Percentiles rank a stretch among this genome's conserved stretches.
These are phyloP conservation scores for Candida pseudofarinosa DNA, from an alignment of 805 yeast species.

Conservation along the genomic window DNA sequence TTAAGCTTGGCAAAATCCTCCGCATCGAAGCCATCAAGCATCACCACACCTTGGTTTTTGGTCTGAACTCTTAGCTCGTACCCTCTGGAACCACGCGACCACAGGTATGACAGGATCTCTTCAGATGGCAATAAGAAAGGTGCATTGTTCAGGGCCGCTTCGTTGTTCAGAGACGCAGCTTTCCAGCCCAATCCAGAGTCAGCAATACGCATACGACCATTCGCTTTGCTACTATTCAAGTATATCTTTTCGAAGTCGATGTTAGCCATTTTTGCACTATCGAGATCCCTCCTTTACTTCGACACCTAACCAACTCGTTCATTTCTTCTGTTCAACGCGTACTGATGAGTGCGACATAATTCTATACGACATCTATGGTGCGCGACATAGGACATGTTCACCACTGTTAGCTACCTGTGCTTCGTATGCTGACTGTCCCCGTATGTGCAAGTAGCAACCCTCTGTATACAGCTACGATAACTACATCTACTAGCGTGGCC, in stretches of 20 bases:
- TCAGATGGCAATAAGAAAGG: conserved; percentile 90
- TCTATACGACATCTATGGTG: not conserved
- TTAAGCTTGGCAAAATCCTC: conserved; percentile 80
- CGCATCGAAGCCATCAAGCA: conserved; percentile 86
- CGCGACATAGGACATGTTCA: too few relatives aligned
- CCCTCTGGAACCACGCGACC: conserved; percentile 95
- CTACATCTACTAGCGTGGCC: too few relatives aligned
- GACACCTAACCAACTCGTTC: not conserved
- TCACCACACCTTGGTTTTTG: conserved; percentile 78
- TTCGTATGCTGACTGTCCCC: too few relatives aligned
- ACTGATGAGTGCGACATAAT: not conserved
- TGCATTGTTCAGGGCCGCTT: conserved; percentile 41
- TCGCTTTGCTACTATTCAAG: conserved; percentile 75
- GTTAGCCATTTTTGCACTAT: conserved; percentile 33
- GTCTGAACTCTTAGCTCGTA: conserved; percentile 88
- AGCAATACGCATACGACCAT: conserved; percentile 91
- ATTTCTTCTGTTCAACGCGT: not conserved
- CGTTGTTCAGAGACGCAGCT: conserved; percentile 46
- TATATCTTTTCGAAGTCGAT: conserved; percentile 89
- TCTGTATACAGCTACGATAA: too few relatives aligned
- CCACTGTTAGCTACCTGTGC: too few relatives aligned
- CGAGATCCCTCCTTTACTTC: not conserved
- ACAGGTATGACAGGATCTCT: conserved; percentile 71
- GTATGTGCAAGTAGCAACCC: too few relatives aligned
- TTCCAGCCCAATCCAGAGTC: conserved; percentile 99